Conservation (phyloP, 2,329 filamentous ascomycete species). For the Exserohilum rostratum region DNA sequence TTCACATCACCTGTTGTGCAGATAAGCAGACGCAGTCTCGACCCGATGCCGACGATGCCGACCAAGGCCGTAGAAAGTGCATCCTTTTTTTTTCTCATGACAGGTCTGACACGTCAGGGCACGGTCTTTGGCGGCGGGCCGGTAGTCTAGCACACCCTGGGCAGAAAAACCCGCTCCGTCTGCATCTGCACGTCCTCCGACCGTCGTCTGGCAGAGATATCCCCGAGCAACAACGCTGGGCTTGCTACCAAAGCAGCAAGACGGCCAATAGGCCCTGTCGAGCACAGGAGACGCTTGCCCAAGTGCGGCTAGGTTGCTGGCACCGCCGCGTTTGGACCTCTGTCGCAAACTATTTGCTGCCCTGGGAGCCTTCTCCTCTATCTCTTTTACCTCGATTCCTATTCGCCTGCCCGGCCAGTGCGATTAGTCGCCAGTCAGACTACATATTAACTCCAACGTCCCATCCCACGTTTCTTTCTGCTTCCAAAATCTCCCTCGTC, state of each 20-base stretch:
- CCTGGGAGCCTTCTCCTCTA: slow-evolving; percentile 16
- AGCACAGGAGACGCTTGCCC: slow-evolving; percentile 13
- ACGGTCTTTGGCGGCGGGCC: slow-evolving; percentile 14
- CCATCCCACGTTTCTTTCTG: slow-evolving; percentile 4
- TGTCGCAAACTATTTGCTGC: slow-evolving; percentile 42
- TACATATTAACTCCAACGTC: background rate
- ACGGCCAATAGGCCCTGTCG: slow-evolving; percentile 3
- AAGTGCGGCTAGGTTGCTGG: slow-evolving; percentile 28
- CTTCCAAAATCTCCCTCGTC: background rate
- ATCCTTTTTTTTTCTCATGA: background rate
- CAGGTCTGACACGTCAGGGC: slow-evolving; percentile 2
- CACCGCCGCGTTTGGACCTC: slow-evolving; percentile 31
- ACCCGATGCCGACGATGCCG: slow-evolving; percentile 24
- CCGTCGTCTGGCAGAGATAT: too few species aligned
- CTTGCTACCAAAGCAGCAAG: background rate
- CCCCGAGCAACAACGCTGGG: slow-evolving; percentile 4
- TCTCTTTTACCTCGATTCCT: slow-evolving; percentile 14
- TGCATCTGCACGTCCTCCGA: too few species aligned
- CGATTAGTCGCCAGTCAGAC: slow-evolving; percentile 1
- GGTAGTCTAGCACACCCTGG: slow-evolving; percentile 11
- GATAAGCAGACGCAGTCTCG: slow-evolving; percentile 20
- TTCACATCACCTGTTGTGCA: slow-evolving; percentile 2
- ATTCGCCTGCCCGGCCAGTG: slow-evolving; percentile 7
- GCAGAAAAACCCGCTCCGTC: too few species aligned
- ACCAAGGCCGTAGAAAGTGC: slow-evolving; percentile 12